Conservation (phyloP, 768 basidiomycete species). For the Podaxis sp. region DNA sequence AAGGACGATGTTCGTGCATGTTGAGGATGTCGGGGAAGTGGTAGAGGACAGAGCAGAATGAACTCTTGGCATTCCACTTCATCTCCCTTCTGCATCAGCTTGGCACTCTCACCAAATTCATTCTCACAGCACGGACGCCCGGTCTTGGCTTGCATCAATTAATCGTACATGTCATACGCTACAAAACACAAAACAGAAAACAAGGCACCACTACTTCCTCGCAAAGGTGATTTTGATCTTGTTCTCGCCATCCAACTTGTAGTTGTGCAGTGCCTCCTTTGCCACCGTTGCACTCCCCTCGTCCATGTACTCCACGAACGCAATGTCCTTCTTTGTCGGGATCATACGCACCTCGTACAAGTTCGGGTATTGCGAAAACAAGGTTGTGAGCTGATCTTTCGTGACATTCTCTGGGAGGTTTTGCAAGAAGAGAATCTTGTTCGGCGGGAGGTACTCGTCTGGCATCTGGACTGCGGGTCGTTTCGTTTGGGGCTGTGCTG, state of each 20-base stretch:
- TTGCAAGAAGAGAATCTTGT: conserved; percentile 98
- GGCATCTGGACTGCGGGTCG: conserved; percentile 94
- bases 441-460: conserved; percentile 98
- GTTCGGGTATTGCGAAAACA: conserved; percentile 97
- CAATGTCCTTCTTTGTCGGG: conserved; percentile 95
- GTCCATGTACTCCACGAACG: conserved; percentile 97
- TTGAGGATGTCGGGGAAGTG: conserved; percentile 2
- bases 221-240: conserved; percentile 95
- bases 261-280: conserved; percentile 96
- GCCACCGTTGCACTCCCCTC: conserved; percentile 88
- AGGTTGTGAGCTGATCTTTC: conserved; percentile 85
- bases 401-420: conserved; percentile 92
- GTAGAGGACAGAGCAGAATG: neutral
- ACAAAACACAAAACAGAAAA: conserved; percentile 51
- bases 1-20: neutral
- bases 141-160: neutral
- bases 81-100: conserved; percentile 9
- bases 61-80: conserved; percentile 6
- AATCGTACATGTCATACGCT: conserved; percentile 24
- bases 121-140: conserved; percentile 3
- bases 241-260: conserved; percentile 95
- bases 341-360: conserved; percentile 98
- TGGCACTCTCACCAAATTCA: conserved; percentile 13
- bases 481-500: conserved; percentile 64
- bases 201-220: conserved; percentile 47